Evolutionary conservation across 179 eudicot species (phyloP), one percentile per base, ranked within the genome.

Genomic region (Gypsophila paniculata): DNA sequence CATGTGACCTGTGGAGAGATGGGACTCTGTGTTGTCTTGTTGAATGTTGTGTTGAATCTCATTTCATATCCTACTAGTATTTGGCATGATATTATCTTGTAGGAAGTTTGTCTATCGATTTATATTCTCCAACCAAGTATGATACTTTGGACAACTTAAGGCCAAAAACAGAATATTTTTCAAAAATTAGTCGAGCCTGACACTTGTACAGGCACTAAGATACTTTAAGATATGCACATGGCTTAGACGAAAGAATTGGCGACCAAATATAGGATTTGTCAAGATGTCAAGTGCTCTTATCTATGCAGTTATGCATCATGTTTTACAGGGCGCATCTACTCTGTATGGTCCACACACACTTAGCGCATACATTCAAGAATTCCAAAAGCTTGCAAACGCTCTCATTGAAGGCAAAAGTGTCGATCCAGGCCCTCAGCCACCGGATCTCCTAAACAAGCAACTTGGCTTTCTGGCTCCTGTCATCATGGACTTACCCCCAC

Each of bases 261-360:
- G 15, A 46, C 52, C 52, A 46, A 46, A 10, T 11, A 6, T 2
- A 4, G 52, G 12, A 8, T 15, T 46, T 10, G 52, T 46, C 52
- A 10, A 11, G 52, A 46, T 9, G 17, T 36, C 22, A 17, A 38
- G 15, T 38, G 68, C 51, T 64, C 70, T 54, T 55, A 73, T 54
- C 49, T 29, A 29, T 29, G n/a, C 42, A 36, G 42, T 36, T 3
- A 15, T 64, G 38, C 61, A 21, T 71, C 55, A 49, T 55, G 32
- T 61, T 63, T 78, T 29, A 68, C 86, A 94, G 99, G 99, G 99
- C 60, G 99, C 99, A 34, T 94, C 99, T 6, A 94, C 99, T 2
- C 82, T 94, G 21, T 94, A 79, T 59, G 99, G 99, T 65, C 97
- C 96, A 12, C 95, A 94, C 83, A 91, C 99, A 1, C 96, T 90